Base-by-base conservation (phyloP, 768 basidiomycete genomes). In the Rubroboletus pulcherrimus region DNA sequence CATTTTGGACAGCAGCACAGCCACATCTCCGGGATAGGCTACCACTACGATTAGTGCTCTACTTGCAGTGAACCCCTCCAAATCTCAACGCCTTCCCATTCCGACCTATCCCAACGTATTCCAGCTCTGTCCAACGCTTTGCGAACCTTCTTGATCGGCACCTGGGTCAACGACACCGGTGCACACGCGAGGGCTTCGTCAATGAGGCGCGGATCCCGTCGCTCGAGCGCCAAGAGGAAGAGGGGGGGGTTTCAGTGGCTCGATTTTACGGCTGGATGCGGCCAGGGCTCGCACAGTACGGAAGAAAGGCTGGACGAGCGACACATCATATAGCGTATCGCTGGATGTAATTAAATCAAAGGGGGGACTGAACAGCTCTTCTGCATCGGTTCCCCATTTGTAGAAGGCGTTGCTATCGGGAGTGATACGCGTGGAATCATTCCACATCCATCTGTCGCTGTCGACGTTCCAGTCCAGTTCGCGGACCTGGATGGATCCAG, bases 81-180 rank as follows among this genome's bases (percentile, higher is more conserved):
- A 42, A 95, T 77, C 72, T 94, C 90, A 26, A 93, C 77, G 5
- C 80, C 89, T 24, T 87, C 87, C 89, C 91, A 93, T 49, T 91
- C 91, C 7, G 78, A 77, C 63, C 72, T 77, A 12, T 73, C 71
- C 90, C 90, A 93, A 4, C 73, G 70, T 39, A 81, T 66, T 3
- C 82, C 81, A 12, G 74, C 76, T 60, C 81, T 85, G 53, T 77
- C 78, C 58, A 92, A 72, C 5, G 81, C 81, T 63, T 83, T 86
- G 35, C 69, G 70, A 14, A 94, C 62, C 65, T 84, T 87, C 37
- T 73, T 79, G 17, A 73, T 75, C 2, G 83, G 78, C 21, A 95
- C 74, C 10, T 82, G 82, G 44, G 80, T 78, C 14, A 83, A 72
- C 7, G 71, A 66, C 66, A 91, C 87, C 5, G 78, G 74, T 7